A percentile compares a stretch with the other conserved stretches of the same genome.
These are phyloP conservation scores for Leucocoprinus birnbaumii DNA, from an alignment of 768 basidiomycete genomes.

Conservation along the genomic window DNA sequence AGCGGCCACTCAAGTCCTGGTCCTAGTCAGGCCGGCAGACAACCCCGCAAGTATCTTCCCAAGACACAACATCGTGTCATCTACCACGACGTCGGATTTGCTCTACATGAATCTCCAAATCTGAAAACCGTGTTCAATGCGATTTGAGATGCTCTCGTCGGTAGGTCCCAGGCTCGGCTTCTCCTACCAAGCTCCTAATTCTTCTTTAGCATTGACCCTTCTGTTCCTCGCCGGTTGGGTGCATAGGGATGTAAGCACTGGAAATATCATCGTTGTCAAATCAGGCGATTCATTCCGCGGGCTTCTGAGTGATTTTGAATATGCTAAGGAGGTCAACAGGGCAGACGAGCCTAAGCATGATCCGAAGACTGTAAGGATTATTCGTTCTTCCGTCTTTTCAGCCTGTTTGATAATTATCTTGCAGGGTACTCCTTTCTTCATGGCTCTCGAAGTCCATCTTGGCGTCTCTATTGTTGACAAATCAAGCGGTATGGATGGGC, in stretches of 20 bases:
- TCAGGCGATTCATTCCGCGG: neutral
- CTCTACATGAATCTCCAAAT: slow-evolving; percentile 26
- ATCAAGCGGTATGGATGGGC: no score
- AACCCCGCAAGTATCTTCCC: neutral
- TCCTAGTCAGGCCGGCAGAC: no score
- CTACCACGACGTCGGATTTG: neutral
- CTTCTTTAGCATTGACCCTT: neutral
- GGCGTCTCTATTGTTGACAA: neutral
- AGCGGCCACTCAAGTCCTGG: neutral
- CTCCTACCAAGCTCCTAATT: neutral
- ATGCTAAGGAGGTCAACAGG: slow-evolving; percentile 4
- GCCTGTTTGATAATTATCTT: neutral
- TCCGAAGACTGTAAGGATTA: neutral
- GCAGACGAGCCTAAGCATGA: neutral
- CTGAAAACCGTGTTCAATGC: neutral
- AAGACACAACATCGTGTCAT: neutral
- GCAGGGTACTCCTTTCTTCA: slow-evolving; percentile 13
- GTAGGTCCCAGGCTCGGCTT: neutral
- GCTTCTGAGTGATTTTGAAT: slow-evolving; percentile 13
- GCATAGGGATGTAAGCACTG: slow-evolving; percentile 9
- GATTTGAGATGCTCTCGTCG: neutral
- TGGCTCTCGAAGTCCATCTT: slow-evolving; percentile 11
- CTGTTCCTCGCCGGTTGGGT: slow-evolving; percentile 12
- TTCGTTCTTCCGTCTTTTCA: neutral
- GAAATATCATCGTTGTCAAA: slow-evolving; percentile 6